Conservation (phyloP, 345 rosid genomes). For the Lumnitzera racemosa region DNA sequence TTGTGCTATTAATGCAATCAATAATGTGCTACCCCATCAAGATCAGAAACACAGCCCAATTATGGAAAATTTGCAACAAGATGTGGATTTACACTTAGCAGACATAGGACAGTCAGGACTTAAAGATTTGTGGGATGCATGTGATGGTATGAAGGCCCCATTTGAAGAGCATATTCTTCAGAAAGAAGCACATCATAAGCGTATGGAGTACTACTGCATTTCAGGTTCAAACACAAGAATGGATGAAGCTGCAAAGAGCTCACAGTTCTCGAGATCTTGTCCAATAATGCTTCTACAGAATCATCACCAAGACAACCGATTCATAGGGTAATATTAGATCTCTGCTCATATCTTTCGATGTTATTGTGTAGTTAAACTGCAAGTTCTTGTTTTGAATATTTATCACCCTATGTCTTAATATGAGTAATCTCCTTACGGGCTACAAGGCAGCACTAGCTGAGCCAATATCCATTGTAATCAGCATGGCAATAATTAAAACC, state of each 20-base stretch:
- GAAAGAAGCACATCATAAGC: constrained; percentile 47
- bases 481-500: too few species aligned
- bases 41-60: constrained; percentile 13
- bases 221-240: constrained; percentile 26
- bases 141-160: constrained; percentile 35
- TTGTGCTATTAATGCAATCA: constrained; percentile 8
- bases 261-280: constrained; percentile 51
- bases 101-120: constrained; percentile 7
- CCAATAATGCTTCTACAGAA: constrained; percentile 64
- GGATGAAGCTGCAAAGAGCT: constrained; percentile 22
- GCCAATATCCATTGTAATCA: too few species aligned
- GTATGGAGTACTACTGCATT: constrained; percentile 47
- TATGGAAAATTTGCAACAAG: constrained; percentile 18
- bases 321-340: constrained; percentile 38
- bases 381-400: too few species aligned
- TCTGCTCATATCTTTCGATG: too few species aligned
- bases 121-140: constrained; percentile 58
- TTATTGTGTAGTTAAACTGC: too few species aligned
- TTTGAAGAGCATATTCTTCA: constrained; percentile 59
- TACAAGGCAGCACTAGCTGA: too few species aligned
- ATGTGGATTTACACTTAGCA: constrained; percentile 8
- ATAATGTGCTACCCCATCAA: constrained; percentile 16
- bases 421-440: too few species aligned
- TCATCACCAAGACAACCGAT: constrained; percentile 24
- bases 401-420: too few species aligned